Conservation (phyloP, 1,284 basidiomycete species). For the Malassezia sp. region DNA sequence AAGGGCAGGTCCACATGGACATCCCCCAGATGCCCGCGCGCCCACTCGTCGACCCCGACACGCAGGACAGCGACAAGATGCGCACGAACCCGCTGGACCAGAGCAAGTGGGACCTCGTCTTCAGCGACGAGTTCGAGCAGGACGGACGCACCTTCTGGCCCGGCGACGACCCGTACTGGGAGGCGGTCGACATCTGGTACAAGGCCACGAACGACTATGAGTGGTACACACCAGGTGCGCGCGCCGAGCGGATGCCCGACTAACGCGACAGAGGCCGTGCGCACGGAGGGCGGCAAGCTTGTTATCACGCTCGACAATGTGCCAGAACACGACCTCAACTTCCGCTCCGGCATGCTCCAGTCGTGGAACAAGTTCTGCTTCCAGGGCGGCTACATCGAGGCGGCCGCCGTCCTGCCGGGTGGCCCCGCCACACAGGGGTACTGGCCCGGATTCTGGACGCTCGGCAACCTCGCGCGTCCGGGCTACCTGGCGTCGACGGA, state of each 20-base stretch:
- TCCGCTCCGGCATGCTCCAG: conserved; percentile 45
- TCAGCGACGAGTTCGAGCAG: conserved; percentile 61
- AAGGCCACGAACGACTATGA: conserved; percentile 42
- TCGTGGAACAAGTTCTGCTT: conserved; percentile 47
- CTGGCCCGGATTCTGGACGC: conserved; percentile 49
- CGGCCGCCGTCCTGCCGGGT: conserved; percentile 30
- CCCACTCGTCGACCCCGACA: conserved; percentile 31
- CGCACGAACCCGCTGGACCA: conserved; percentile 17
- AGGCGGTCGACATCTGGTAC: conserved; percentile 44
- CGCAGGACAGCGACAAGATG: conserved; percentile 18
- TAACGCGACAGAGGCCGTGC: conserved; percentile 39
- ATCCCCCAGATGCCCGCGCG: conserved; percentile 1
- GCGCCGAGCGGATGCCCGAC: too few species aligned
- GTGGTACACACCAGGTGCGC: conserved; percentile 48
- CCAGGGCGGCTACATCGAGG: conserved; percentile 44
- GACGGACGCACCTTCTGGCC: conserved; percentile 56
- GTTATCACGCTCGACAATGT: conserved; percentile 31
- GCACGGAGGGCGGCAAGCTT: conserved; percentile 29
- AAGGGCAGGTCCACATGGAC: neutral
- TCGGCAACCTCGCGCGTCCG: conserved; percentile 42
- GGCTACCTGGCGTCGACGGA: conserved; percentile 44
- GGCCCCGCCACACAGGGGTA: conserved; percentile 46
- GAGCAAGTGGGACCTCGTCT: conserved; percentile 53
- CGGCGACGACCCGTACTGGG: conserved; percentile 44
- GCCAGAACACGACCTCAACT: conserved; percentile 35